These are phyloP conservation scores for Pseudotsuga menziesii DNA, from an alignment of 75 land plant genomes.

Conservation along the genomic window DNA sequence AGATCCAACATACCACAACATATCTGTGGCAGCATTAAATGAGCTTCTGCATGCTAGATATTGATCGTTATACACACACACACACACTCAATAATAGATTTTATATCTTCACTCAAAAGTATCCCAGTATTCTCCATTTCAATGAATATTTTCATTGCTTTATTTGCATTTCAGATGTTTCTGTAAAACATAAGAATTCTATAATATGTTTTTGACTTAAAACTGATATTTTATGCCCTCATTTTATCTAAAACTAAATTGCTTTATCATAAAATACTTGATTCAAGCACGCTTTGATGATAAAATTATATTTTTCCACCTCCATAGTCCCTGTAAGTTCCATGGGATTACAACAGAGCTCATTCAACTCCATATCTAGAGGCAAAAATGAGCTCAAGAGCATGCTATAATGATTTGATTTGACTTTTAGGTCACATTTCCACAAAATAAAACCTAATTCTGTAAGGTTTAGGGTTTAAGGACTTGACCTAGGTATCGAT, in stretches of 20 bases:
- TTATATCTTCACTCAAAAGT: conserved; percentile 27
- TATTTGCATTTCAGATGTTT: conserved; percentile 23
- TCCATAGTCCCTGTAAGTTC: neutral
- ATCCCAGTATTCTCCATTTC: conserved; percentile 40
- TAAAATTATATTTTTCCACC: neutral
- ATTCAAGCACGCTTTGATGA: neutral
- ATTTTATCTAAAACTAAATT: neutral
- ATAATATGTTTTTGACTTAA: neutral
- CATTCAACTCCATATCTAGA: neutral
- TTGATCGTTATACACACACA: too few species aligned
- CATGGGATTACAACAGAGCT: neutral
- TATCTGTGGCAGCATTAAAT: too few species aligned
- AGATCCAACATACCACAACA: too few species aligned
- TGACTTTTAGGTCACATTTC: conserved; percentile 4
- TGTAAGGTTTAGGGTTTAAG: conserved; percentile 7
- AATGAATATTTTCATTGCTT: conserved; percentile 45
- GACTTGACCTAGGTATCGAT: conserved; percentile 1
- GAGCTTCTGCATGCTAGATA: too few species aligned
- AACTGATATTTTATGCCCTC: neutral
- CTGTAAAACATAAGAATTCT: neutral
- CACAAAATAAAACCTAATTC: conserved; percentile 5
- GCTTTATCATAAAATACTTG: neutral
- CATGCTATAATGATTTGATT: neutral
- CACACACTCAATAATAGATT: too few species aligned
- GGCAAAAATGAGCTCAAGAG: neutral